Base-by-base conservation (phyloP, 2,329 filamentous ascomycete species). In the Neofusicoccum cordaticola region DNA sequence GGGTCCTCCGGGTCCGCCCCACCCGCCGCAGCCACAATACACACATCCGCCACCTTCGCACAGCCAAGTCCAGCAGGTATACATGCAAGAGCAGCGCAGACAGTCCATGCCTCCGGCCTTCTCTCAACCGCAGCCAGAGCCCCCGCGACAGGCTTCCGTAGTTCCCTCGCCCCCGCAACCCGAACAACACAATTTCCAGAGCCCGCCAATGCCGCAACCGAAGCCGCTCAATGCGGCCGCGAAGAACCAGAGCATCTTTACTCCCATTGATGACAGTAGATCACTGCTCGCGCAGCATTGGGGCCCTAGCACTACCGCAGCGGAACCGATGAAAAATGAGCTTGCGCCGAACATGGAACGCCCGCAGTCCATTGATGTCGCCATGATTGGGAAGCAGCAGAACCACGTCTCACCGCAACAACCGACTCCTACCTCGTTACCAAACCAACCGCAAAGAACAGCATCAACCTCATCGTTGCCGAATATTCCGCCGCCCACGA, bases 231-330 rank as follows among this genome's bases (percentile, higher is more conserved):
- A 83, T 7, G 79, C 73, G 19, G 77, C 80, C 39, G 78, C 83
- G 39, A 93, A 93, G 75, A 89, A 90, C 22, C 90, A 93, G 74
- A 97, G 93, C 76, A 98, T 99, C 66, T 98, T 98, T 74, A 99
- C 95, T 0, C 95, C 95, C 0, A 96, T 99, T 67, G 95, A 98
- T 71, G 93, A 97, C 74, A 93, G 90, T 71, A 86, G 91, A 56
- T 97, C 93, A 1, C 89, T 97, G 65, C 80, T 97, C 48, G 92
- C 92, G 12, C 91, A 94, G 68, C 93, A 97, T 75, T 88, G 81
- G 81, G 81, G 80, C 31, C 68, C 58, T 9, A 72, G 86, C 9
- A 82, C 85, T 2, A 86, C 87, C 56, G 77, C 83, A 53, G 81
- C 81, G 68, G 78, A 84, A 56, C 72, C 75, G n/a, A 72, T 78